Base-by-base conservation (phyloP, 2,329 filamentous ascomycete genomes). In the Colletotrichum lentis region DNA sequence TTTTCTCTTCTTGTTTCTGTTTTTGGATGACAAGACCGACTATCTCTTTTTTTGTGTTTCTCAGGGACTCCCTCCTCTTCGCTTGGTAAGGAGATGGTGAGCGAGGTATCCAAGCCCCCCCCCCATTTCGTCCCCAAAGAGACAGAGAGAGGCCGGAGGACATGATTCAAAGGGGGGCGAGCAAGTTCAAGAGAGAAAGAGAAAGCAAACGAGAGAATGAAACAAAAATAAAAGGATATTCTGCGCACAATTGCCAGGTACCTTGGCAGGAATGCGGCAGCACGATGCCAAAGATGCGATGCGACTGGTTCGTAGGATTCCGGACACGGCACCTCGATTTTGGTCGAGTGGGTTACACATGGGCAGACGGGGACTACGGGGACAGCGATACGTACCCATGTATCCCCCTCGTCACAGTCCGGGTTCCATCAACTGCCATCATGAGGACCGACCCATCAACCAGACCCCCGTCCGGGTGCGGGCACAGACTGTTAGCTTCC, bases 401-500 rank as follows among this genome's bases (percentile, higher is more conserved):
- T 31, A 31, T 10, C 27, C 27, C 20, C 46, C 35, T 39, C 53
- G 43, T 65, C 55, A 68, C 62, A 68, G 39, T 50, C 62, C 50
- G 55, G 65, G 46, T 60, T 62, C 62, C 50, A 69, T 65, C 67
- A 69, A 67, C 67, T 69, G 67, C 62, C 67, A 69, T 67, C 52
- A 69, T 58, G 63, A 69, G 55, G 62, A 65, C 65, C 55, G 62
- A 41, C 55, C 62, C 55, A 62, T 52, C 31, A 55, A 50, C 62
- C 66, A 43, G 66, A 63, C 61, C 69, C 69, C 66, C 69, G 57
- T 24, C 64, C 47, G 46, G 31, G 55, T 62, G 61, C 68, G 58
- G 67, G 69, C 69, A 70, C 69, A 70, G 62, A 63, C 67, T 59
- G 57, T 49, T 69, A 67, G 58, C 67, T 69, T 69, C 69, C 67